Percentiles rank a stretch among this genome's conserved stretches.
Conservation (phyloP, 129 eudicot species). For the Daucus carota region DH1_v3.0 NC_030385.2:26266001-26266500, state of each 20-base stretch:
- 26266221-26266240: constrained; percentile 94
- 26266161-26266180: constrained; percentile 96
- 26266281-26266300: constrained; percentile 78
- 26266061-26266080: background rate
- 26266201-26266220: constrained; percentile 85
- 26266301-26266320: constrained; percentile 99
- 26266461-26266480: constrained; percentile 75
- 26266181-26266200: constrained; percentile 94
- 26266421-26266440: constrained; percentile 52
- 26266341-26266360: background rate
- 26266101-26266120: background rate
- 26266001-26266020: background rate
- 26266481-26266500: constrained; percentile 95
- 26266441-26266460: constrained; percentile 90
- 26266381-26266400: background rate
- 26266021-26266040: constrained; percentile 57
- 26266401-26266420: background rate
- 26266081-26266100: background rate
- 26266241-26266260: constrained; percentile 79
- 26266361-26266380: background rate
- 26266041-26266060: constrained; percentile 59
- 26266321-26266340: constrained; percentile 87
- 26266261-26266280: constrained; percentile 77
- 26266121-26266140: constrained; percentile 28
- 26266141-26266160: constrained; percentile 82